Evolutionary conservation across 305 asterid species (phyloP), one percentile per base, ranked within the genome.

Genomic region (Fraxinus greggii): DNA sequence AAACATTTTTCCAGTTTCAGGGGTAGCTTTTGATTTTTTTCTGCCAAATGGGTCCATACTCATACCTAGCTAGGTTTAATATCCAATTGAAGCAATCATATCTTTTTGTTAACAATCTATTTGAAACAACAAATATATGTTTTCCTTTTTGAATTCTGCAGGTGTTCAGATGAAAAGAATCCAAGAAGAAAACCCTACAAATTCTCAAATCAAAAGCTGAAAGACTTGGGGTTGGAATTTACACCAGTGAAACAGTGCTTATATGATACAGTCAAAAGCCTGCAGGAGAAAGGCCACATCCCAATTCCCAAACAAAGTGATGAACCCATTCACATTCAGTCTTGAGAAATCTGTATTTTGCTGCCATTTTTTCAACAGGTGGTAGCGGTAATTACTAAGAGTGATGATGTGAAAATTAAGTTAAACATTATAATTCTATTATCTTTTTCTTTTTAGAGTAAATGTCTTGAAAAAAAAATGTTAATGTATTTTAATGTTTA

Each of bases 121-220:
- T 10, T 40, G 51, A 40, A 40, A 9, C 15, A 40, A 40, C 51
- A 48, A 48, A 48, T 48, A 15, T 48, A 48, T 48, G 1, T 48
- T 48, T 48, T 48, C 19, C 6, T 4, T 51, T 51, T 17, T 51
- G 23, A 51, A 51, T 17, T 63, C 7, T 83, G 87, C 88, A 95
- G 99, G 92, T 95, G 98, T 87, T 91, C 96, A 0, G 98, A 95
- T 86, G 97, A 94, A 56, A 90, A 85, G 51, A 94, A 89, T 80
- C 97, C 97, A 65, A 89, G 97, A 54, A 93, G 89, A 38, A 90
- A 90, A 78, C 88, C 98, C 0, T 94, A 93, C 92, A 94, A 91
- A 65, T 94, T 95, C 72, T 88, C 98, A 23, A 94, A 94, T 88
- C 91, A 92, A 81, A 95, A 88, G 92, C 90, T 94, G 0, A 91